Base-by-base conservation (phyloP, 1,284 basidiomycete genomes). In the Microbotryum saponariae region DNA sequence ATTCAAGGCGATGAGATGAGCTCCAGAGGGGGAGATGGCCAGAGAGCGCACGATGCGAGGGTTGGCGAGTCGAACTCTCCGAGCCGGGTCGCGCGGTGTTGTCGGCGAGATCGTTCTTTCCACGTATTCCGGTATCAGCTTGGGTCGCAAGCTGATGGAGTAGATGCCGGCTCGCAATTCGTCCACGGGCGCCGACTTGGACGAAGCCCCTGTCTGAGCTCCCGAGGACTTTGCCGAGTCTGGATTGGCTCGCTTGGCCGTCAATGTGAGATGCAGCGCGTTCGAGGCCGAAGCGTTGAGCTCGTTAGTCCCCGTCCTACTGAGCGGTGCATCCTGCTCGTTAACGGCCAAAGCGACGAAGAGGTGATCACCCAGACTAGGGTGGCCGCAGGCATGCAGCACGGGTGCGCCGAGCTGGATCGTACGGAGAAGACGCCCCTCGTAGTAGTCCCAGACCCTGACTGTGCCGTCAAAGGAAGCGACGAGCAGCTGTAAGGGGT, bases 391-490 rank as follows among this genome's bases (percentile, higher is more conserved):
- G 66, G 93, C 77, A 68, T 84, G 82, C 60, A 84, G 81, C 67
- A 96, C 85, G 6, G 89, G 83, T 62, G 86, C 82, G 49, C 80
- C 81, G 50, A 89, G 72, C 62, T 82, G 79, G 60, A 93, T 82
- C 1, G 85, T 87, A 66, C 86, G 84, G 59, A 97, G 78, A 18
- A 96, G 77, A 4, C 82, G 79, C 1, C 86, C 92, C 66, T 97
- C 92, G 56, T 94, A 78, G 74, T 89, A 94, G 77, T 97, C 91
- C 94, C 94, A 97, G 14, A 94, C 78, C 74, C 89, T 85, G 68
- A 97, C 77, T 29, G 81, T 82, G 14, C 93, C 94, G 71, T 93
- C 88, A 58, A 86, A 75, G 3, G 90, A 90, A 37, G 85, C 85
- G 10, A 91, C 91, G 69, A 97, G 83, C 61, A 97, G 78, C 75